Conservation (phyloP, 306 rosid species). For the Malus orientalis region DNA sequence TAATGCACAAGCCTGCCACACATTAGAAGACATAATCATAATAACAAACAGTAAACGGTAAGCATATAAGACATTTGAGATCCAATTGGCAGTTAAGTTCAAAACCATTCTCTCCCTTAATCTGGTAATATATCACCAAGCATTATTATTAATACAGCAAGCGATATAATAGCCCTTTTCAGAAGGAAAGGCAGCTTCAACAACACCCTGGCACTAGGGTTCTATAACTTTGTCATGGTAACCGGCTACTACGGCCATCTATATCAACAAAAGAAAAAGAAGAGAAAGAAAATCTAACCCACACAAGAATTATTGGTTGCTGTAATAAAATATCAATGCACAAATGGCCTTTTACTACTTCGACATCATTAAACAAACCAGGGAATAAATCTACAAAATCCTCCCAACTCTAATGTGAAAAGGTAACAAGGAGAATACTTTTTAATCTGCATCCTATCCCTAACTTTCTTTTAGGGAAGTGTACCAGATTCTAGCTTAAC, state of each 20-base stretch:
- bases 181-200: background rate
- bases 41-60: constrained; percentile 2
- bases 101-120: background rate
- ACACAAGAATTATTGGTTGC: background rate
- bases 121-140: background rate
- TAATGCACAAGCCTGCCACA: constrained; percentile 82
- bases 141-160: background rate
- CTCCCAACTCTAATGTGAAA: background rate
- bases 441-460: background rate
- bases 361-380: background rate
- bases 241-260: background rate
- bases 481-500: background rate
- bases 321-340: background rate
- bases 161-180: background rate
- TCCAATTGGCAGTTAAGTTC: background rate
- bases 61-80: background rate
- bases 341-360: background rate
- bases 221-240: background rate
- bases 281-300: background rate
- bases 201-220: background rate
- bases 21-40: background rate
- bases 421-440: background rate
- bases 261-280: background rate
- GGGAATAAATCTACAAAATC: background rate
- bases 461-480: background rate